Base-by-base conservation (phyloP, 257 asterid genomes). In the Handroanthus guayacan region DNA sequence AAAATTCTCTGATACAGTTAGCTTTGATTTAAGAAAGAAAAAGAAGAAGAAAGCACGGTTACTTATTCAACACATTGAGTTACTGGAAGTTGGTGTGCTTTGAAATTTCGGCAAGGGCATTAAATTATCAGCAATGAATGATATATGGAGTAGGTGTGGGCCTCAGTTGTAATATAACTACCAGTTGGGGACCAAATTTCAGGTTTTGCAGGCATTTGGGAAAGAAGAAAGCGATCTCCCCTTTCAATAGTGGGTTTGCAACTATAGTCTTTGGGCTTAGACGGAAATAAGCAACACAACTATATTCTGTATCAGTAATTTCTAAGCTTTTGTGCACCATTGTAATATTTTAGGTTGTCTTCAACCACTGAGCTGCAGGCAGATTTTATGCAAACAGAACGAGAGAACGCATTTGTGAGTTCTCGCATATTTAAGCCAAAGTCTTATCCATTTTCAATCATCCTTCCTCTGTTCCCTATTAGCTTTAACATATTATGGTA, bases 1-100 rank as follows among this genome's bases (percentile, higher is more conserved):
- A 25, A 11, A 47, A 25, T 10, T 45, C 47, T 67, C 72, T 67
- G 58, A 45, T n/a, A 45, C 60, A 69, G 62, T 25, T 45, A 48
- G 54, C 58, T 52, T 36, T 69, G 48, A 52, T 37, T 10, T 3
- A 25, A 25, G 1, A 25, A 25, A 25, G 31, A 25, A 25, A 25
- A 25, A 25, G 31, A 25, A 0, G 1, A 25, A 25, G 31, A 3
- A 17, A 13, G 45, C 6, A 37, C 8, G 38, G 44, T 13, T 9
- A 45, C 1, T 34, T 5, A 60, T 67, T 48, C 16, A 8, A 52
- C 9, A 52, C 12, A 48, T 48, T 48, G 14, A 48, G 54, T 9
- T 48, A 25, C 1, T 10, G 37, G 37, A 56, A 17, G 11, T 56
- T 16, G 62, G 3, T 16, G 10, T 20, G 14, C 14, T 58, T 25